A percentile compares a stretch with the other conserved stretches of the same genome.
Conservation (phyloP, 257 asterid species). For the Lithospermum erythrorhizon region DNA sequence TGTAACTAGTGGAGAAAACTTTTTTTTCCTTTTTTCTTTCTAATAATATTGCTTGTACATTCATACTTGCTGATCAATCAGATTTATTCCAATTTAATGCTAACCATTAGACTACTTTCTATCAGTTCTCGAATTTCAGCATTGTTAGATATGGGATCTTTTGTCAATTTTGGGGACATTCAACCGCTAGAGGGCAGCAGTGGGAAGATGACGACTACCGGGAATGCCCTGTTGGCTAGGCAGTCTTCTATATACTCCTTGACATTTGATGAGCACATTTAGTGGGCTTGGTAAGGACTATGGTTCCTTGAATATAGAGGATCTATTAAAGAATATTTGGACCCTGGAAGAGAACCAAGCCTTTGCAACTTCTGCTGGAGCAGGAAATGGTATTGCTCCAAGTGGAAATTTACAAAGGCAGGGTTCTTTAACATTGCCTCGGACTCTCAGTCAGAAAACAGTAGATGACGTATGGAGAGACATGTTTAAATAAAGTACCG, state of each 20-base stretch:
- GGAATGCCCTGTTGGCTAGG: constrained; percentile 43
- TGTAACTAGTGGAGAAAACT: no score
- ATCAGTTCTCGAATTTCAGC: constrained; percentile 21
- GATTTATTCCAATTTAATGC: neutral
- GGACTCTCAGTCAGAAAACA: constrained; percentile 73
- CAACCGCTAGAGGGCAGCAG: constrained; percentile 38
- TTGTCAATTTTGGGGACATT: constrained; percentile 46
- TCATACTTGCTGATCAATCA: neutral
- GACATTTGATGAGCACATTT: constrained; percentile 80
- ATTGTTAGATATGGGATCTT: constrained; percentile 51
- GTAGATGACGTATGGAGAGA: constrained; percentile 91
- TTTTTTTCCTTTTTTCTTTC: no score
- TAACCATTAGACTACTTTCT: neutral
- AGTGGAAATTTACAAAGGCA: constrained; percentile 68
- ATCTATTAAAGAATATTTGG: constrained; percentile 78
- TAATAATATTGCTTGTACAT: no score
- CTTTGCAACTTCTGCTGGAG: constrained; percentile 22
- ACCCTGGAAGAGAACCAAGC: constrained; percentile 74
- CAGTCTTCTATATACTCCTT: constrained; percentile 70
- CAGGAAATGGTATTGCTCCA: constrained; percentile 22
- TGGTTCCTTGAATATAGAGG: constrained; percentile 96
- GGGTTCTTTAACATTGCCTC: constrained; percentile 78
- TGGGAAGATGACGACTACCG: constrained; percentile 24
- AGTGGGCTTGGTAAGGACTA: constrained; percentile 74
- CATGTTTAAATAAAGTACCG: constrained; percentile 36